A percentile compares a stretch with the other conserved stretches of the same genome.
phyloP scores from a whole-genome alignment of 139 green algal genomes.

The Raphidocelis subcapitata region DNA sequence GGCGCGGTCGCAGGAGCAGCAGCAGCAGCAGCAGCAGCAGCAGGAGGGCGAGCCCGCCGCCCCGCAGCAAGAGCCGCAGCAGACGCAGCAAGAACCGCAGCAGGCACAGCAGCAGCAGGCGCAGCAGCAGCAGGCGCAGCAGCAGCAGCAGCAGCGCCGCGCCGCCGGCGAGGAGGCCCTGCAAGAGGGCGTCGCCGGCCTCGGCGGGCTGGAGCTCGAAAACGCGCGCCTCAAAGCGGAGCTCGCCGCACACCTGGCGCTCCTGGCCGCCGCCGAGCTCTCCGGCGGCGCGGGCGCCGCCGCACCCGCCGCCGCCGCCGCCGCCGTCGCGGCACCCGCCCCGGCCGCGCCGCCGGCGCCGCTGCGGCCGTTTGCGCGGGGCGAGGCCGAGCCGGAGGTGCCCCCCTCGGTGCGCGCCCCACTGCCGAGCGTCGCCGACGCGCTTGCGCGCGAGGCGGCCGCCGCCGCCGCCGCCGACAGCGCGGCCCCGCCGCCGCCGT shows the following conservation, averaged over 20 bases:
- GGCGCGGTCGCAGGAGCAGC: too few relatives aligned
- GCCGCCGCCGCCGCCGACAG: too few relatives aligned
- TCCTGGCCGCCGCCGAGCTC: slow-evolving; percentile 29
- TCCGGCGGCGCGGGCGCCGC: not conserved
- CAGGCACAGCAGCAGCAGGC: not conserved
- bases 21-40: slow-evolving; percentile 9
- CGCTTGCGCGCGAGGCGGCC: too few relatives aligned
- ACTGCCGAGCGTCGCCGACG: too few relatives aligned
- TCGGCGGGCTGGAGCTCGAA: slow-evolving; percentile 49
- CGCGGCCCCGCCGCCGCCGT: too few relatives aligned
- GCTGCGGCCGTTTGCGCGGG: too few relatives aligned
- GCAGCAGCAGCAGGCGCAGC: not conserved
- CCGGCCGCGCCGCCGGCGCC: too few relatives aligned
- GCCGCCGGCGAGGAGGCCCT: not conserved
- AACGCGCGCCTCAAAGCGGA: slow-evolving; percentile 67
- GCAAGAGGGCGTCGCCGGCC: not conserved
- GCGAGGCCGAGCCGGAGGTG: too few relatives aligned
- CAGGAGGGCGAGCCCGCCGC: not conserved
- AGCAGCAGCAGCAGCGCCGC: not conserved
- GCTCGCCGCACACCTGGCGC: slow-evolving; percentile 49
- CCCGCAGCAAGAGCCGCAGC: not conserved
- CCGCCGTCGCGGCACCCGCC: too few relatives aligned
- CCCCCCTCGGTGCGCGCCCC: too few relatives aligned
- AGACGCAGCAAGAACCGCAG: not conserved
- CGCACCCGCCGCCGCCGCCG: not conserved